Evolutionary conservation across 2,329 filamentous ascomycete genomes (phyloP), one percentile per base, ranked within the genome.

Genomic region (Claviceps quebecensis): DNA sequence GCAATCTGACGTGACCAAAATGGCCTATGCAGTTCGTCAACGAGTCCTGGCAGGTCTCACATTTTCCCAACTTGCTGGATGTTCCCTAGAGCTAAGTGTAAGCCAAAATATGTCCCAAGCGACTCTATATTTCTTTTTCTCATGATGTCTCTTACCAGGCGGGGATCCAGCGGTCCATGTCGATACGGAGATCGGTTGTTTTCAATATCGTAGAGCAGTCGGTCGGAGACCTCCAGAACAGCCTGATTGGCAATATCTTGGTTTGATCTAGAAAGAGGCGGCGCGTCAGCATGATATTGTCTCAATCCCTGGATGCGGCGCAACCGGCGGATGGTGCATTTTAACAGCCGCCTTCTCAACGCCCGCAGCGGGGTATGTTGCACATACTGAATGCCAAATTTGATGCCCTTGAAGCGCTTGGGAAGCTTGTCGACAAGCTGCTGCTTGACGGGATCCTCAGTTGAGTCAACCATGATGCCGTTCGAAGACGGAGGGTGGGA

Each of bases 241-340:
- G 86, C 89, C 69, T 98, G 93, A 64, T 91, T 94, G 59, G 95
- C 86, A 58, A 97, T 95, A 63, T 97, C 88, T 65, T 95, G 86
- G 61, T 87, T 89, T 26, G 90, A 95, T 63, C 86, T 89, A 56
- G 17, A 49, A 44, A 26, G 19, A 26, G 11, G 13, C 7, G 23
- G 19, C 41, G 13, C 41, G 52, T 45, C 14, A 48, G 45, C n/a
- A 43, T 19, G 5, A 17, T 34, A 11, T n/a, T 17, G 8, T 8
- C 17, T 11, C n/a, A 19, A 4, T 9, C 13, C 8, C 41, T 44
- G 3, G 19, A 3, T 16, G 22, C 13, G 11, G 2, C 22, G 14
- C 39, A 22, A 2, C 4, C n/a, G 17, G 8, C n/a, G n/a, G 9
- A 11, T 34, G 3, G 2, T 34, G 29, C 9, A 34, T 11, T 34